Conservation (phyloP, 2,329 filamentous ascomycete genomes). For the Colletotrichum zoysiae region DNA sequence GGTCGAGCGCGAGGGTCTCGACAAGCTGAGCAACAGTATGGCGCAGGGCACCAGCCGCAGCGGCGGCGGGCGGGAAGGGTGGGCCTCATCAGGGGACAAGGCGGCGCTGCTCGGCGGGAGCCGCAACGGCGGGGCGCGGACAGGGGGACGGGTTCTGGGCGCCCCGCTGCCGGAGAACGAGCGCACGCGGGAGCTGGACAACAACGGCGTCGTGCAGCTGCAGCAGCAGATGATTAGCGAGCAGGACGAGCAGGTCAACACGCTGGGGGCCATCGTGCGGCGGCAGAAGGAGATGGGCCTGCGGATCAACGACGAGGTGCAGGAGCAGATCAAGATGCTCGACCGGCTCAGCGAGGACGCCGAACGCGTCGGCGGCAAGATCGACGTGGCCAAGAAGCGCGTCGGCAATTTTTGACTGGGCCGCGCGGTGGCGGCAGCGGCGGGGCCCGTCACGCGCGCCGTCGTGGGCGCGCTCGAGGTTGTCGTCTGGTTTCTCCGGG, state of each 20-base stretch:
- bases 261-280: slow-evolving; percentile 76
- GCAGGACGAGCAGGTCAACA: slow-evolving; percentile 80
- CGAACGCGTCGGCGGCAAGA: slow-evolving; percentile 74
- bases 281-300: slow-evolving; percentile 83
- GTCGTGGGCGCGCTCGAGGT: slow-evolving; percentile 48
- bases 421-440: slow-evolving; percentile 22
- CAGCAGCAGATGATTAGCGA: slow-evolving; percentile 80
- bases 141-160: slow-evolving; percentile 76
- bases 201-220: slow-evolving; percentile 78
- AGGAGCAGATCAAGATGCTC: slow-evolving; percentile 78
- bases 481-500: slow-evolving; percentile 50
- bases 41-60: slow-evolving; percentile 47
- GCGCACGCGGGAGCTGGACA: slow-evolving; percentile 81
- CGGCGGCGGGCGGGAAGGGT: slow-evolving; percentile 63
- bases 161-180: slow-evolving; percentile 81
- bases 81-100: slow-evolving; percentile 62
- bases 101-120: slow-evolving; percentile 60
- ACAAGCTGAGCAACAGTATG: slow-evolving; percentile 75
- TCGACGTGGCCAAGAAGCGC: slow-evolving; percentile 80
- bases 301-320: slow-evolving; percentile 80
- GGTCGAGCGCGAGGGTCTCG: slow-evolving; percentile 81
- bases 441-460: slow-evolving; percentile 46
- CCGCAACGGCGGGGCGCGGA: slow-evolving; percentile 48
- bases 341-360: slow-evolving; percentile 75
- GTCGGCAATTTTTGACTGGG: slow-evolving; percentile 72